Base-by-base conservation (phyloP, 139 green algal genomes). In the Auxenochlorella pyrenoidosa region DNA sequence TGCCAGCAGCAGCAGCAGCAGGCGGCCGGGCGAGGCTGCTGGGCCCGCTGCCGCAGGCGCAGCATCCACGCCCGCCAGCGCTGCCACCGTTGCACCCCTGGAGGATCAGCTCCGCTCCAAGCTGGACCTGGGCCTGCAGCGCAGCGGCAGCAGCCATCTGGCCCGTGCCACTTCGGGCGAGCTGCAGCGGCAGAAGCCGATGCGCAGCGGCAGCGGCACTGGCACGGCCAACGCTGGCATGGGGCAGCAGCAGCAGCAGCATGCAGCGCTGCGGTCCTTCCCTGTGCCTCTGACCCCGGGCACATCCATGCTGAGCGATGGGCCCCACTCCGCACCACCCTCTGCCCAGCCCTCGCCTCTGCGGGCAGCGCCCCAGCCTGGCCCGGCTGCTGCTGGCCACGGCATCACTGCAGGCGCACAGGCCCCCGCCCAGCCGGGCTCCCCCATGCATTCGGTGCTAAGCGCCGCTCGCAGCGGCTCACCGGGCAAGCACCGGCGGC, bases 311-410 rank as follows among this genome's bases (percentile, higher is more conserved):
- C 51, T 47, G 78, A 22, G 28, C 32, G 51, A 47, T 13, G 66
- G 80, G 38, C 16, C 38, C 12, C 40, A 43, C 30, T 85, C 80
- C 4, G 80, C 80, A 1, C 80, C 80, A 8, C 32, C 41, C 60
- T 85, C 80, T 32, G 60, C 80, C 63, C 30, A 63, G 28, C 80
- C 80, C 5, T 85, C 80, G 43, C 75, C 75, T 16, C 13, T 81
- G 41, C 75, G 75, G 28, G 43, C 54, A 24, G 54, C 15, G 13
- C 34, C 54, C n/a, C 77, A 32, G 51, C 51, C 34, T 34, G 40
- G 22, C 36, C 30, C 21, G 77, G 77, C n/a, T 6, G 28, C 40
- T 43, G 38, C 5, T 22, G 63, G 22, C 40, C 28, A 24, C 41
- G 80, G 60, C 51, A 70, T 34, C 32, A n/a, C 54, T 24, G 70